Evolutionary conservation across 2,329 filamentous ascomycete species (phyloP).

Genomic region (Epichloe elymi): DNA sequence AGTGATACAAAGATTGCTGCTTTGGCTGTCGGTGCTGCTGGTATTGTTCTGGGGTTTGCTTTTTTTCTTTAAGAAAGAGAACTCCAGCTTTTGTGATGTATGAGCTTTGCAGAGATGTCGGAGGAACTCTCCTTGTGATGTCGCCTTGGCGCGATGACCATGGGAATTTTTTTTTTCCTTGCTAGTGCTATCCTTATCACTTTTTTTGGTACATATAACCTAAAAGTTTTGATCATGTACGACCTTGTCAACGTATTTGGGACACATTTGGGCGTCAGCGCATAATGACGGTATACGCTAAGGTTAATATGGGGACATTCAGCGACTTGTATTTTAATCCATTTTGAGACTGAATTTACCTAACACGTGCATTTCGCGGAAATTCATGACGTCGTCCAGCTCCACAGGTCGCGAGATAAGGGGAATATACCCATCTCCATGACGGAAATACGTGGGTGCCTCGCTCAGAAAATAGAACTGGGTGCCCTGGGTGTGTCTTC

Average conservation of each 20-base stretch:
- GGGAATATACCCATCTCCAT: too few species aligned
- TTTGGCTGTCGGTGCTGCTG: constrained; percentile 15
- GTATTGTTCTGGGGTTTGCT: constrained; percentile 16
- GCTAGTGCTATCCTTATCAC: not conserved
- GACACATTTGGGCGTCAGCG: not conserved
- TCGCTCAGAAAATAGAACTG: too few species aligned
- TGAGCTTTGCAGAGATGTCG: not conserved
- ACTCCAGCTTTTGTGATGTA: not conserved
- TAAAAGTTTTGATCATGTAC: not conserved
- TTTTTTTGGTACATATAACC: not conserved
- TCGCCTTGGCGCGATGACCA: not conserved
- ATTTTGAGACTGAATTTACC: too few species aligned
- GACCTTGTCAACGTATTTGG: not conserved
- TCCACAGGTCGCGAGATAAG: too few species aligned
- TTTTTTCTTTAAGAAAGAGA: constrained; percentile 5
- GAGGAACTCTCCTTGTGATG: not conserved
- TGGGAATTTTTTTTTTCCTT: too few species aligned
- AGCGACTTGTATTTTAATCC: too few species aligned
- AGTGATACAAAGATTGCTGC: constrained; percentile 16
- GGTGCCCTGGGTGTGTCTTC: too few species aligned
- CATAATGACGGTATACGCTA: not conserved
- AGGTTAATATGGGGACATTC: too few species aligned
- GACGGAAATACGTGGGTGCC: too few species aligned
- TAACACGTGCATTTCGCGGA: too few species aligned
- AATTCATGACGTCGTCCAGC: too few species aligned